Conservation (phyloP, 2,329 filamentous ascomycete species). For the Pseudopyrenochaeta lycopersici region DNA sequence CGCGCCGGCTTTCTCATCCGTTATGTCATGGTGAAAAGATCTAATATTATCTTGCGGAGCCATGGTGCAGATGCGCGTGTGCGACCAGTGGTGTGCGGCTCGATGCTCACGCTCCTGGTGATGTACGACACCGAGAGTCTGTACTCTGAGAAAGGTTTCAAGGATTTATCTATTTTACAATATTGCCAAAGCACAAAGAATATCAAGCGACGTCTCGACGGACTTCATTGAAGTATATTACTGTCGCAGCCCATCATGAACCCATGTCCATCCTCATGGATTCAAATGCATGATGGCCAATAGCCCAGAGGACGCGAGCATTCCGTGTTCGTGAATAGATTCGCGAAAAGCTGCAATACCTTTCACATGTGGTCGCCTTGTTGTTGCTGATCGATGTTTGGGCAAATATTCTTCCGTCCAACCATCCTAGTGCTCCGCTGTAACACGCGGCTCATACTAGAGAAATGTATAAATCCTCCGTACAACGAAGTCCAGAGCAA, state of each 20-base stretch:
- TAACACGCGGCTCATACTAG: constrained; percentile 3
- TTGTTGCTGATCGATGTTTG: constrained; percentile 1
- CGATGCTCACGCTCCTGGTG: not conserved
- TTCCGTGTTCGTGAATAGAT: not conserved
- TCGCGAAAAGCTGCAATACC: constrained; percentile 1
- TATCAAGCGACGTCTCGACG: too few relatives aligned
- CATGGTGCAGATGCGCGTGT: constrained; percentile 1
- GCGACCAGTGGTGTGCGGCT: not conserved
- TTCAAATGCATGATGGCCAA: not conserved
- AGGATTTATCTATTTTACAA: not conserved
- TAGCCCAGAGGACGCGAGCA: not conserved
- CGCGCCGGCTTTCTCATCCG: constrained; percentile 17
- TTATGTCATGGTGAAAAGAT: constrained; percentile 17
- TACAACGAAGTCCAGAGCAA: constrained; percentile 7
- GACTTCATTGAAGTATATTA: not conserved
- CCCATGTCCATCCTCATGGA: not conserved
- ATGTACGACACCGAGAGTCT: too few relatives aligned
- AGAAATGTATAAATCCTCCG: constrained; percentile 10
- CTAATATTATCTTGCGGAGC: constrained; percentile 7
- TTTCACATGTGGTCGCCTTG: constrained; percentile 10
- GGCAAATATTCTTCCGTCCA: constrained; percentile 16
- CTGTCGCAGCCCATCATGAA: not conserved
- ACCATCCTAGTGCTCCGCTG: constrained; percentile 5
- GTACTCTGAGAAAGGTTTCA: not conserved
- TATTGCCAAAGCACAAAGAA: not conserved